Evolutionary conservation across 257 asterid species (phyloP), one percentile per base, ranked within the genome.

Genomic region (Misopates orontium): DNA sequence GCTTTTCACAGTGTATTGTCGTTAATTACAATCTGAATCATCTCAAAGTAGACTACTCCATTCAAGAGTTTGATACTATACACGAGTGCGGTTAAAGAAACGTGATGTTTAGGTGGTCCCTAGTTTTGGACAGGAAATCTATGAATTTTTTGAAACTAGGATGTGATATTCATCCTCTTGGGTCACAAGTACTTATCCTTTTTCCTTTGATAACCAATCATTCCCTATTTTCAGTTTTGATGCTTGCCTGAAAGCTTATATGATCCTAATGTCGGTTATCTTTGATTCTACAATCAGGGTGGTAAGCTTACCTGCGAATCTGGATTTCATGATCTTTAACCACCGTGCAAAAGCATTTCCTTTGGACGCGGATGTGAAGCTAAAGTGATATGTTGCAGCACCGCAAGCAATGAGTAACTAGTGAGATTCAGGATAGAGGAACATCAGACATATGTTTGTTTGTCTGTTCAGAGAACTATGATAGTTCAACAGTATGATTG

Each of bases 321-420:
- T 86, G 75, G 99, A 90, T 80, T 94, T 87, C 73, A 86, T 94
- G 91, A 85, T 90, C 65, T 94, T 94, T 64, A 90, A 94, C 75
- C 99, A 94, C 71, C 99, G 99, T 18, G 99, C 95, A 45, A 83
- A 76, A 80, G 96, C 94, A 31, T 79, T 90, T 55, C 87, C 95
- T 54, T 12, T 70, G 71, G 90, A 68, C 71, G 21, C 75, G 60
- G 82, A 86, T 58, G 60, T 82, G 74, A 87, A 90, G 77, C 82
- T 81, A 53, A 82, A 85, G 80, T 84, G 73, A 87, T 50, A 55
- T 10, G 21, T 10, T 18, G 5, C 21, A 23, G 19, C 32, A 40
- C 31, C 14, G 32, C 5, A 31, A 45, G 21, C 17, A 21, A 13
- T 31, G 12, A 21, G 31, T 19, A 60, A 40, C 69, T 55, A n/a